phyloP scores from a whole-genome alignment of 169 alveolate genomes.

The Babesia microti region DNA sequence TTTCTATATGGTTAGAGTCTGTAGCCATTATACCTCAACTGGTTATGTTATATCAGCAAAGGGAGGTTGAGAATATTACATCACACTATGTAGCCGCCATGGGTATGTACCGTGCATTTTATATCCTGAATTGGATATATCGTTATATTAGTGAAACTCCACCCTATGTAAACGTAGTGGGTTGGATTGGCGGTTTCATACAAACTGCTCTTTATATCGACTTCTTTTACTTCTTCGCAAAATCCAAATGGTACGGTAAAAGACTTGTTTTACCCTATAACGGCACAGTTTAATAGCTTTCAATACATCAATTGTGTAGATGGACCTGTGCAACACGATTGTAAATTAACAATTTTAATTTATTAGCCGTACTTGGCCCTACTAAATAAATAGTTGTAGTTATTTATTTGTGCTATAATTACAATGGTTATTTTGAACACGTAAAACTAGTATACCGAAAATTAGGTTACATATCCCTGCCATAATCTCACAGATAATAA shows the following conservation, averaged over 20 bases:
- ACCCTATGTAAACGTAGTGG: slow-evolving; percentile 67
- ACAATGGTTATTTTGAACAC: slow-evolving; percentile 2
- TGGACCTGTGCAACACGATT: too few species aligned
- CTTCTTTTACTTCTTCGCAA: slow-evolving; percentile 86
- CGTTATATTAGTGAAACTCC: slow-evolving; percentile 71
- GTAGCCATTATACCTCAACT: slow-evolving; percentile 93
- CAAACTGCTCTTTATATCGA: slow-evolving; percentile 88
- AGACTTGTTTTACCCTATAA: slow-evolving; percentile 69
- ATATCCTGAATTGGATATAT: slow-evolving; percentile 85
- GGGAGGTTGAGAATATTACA: slow-evolving; percentile 89
- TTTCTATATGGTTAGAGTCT: slow-evolving; percentile 90
- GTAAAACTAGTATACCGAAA: slow-evolving; percentile 2
- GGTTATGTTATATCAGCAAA: slow-evolving; percentile 79
- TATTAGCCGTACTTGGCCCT: background rate
- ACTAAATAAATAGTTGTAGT: background rate
- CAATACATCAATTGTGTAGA: too few species aligned
- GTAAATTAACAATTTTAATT: background rate
- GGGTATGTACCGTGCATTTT: slow-evolving; percentile 86
- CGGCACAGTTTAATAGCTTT: slow-evolving; percentile 47
- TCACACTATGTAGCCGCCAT: slow-evolving; percentile 85
- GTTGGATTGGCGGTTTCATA: slow-evolving; percentile 84
- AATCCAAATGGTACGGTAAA: slow-evolving; percentile 78
- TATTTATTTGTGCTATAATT: background rate
- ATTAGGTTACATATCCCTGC: background rate
- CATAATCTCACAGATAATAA: slow-evolving; percentile 3